A percentile compares a stretch with the other conserved stretches of the same genome.
Conservation (phyloP, 352 stramenopile species). For the Pythium aristosporum region DNA sequence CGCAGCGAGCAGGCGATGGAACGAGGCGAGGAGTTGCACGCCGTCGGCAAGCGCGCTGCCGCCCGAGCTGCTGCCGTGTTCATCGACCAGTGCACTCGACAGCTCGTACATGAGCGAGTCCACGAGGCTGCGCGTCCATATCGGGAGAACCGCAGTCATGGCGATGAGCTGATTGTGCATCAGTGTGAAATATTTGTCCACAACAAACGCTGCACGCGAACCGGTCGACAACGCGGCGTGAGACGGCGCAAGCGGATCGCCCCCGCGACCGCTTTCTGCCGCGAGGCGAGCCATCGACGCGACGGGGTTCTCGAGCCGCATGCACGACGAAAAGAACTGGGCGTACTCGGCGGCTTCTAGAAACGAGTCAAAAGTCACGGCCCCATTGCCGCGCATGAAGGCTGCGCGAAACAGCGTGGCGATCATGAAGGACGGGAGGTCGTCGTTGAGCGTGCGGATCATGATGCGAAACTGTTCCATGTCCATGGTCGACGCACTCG, state of each 20-base stretch:
- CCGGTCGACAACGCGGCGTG: conserved; percentile 42
- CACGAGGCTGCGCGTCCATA: conserved; percentile 56
- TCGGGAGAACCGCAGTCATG: conserved; percentile 39
- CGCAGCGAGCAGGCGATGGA: conserved; percentile 56
- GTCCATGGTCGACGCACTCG: conserved; percentile 65
- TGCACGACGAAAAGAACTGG: conserved; percentile 88
- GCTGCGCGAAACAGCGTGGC: conserved; percentile 65
- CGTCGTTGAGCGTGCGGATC: conserved; percentile 77
- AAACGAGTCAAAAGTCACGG: conserved; percentile 89
- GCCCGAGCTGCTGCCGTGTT: conserved; percentile 28
- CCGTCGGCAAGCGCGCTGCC: conserved; percentile 39
- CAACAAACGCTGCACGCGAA: conserved; percentile 43
- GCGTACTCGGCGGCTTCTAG: conserved; percentile 75
- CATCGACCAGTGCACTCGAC: conserved; percentile 40
- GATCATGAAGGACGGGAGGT: conserved; percentile 61
- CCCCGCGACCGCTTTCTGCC: conserved; percentile 10
- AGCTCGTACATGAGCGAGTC: conserved; percentile 59
- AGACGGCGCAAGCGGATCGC: conserved; percentile 23
- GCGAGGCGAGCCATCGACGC: conserved; percentile 39
- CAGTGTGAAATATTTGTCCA: conserved; percentile 55
- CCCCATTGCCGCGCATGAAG: conserved; percentile 63
- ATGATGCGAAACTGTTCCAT: conserved; percentile 91
- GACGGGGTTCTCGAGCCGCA: conserved; percentile 70
- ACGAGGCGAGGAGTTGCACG: conserved; percentile 50
- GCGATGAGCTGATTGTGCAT: conserved; percentile 42